Conservation (phyloP, 768 basidiomycete genomes). For the Sarcodon aspratus region DNA sequence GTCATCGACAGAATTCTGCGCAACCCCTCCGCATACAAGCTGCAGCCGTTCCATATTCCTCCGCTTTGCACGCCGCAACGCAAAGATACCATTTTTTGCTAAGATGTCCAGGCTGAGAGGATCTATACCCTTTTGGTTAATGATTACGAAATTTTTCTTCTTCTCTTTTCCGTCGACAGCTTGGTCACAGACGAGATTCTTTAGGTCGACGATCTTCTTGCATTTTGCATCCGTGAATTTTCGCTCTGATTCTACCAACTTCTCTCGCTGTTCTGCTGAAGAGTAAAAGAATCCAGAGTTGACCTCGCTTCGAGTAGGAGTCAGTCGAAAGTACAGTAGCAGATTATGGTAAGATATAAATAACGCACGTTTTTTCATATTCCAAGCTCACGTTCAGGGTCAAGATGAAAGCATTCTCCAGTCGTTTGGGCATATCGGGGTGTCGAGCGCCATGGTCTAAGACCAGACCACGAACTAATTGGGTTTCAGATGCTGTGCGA, state of each 20-base stretch:
- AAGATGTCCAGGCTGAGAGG: slow-evolving; percentile 92
- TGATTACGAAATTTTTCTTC: slow-evolving; percentile 80
- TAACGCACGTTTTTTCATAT: slow-evolving; percentile 95
- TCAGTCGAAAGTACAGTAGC: slow-evolving; percentile 6
- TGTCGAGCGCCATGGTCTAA: slow-evolving; percentile 96
- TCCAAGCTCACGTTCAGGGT: slow-evolving; percentile 96
- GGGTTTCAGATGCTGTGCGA: slow-evolving; percentile 93
- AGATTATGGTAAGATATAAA: not conserved
- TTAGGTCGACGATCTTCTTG: slow-evolving; percentile 92
- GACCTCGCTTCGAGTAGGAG: slow-evolving; percentile 61
- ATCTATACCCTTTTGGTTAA: slow-evolving; percentile 99
- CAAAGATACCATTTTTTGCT: slow-evolving; percentile 93
- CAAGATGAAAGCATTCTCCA: slow-evolving; percentile 92
- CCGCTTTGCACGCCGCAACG: slow-evolving; percentile 89
- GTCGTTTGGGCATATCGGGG: slow-evolving; percentile 98
- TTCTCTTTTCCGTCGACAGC: slow-evolving; percentile 75
- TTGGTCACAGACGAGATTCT: slow-evolving; percentile 93
- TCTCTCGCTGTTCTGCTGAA: slow-evolving; percentile 95
- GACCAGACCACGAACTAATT: slow-evolving; percentile 89
- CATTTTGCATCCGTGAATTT: slow-evolving; percentile 90
- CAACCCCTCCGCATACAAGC: slow-evolving; percentile 86
- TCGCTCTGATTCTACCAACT: slow-evolving; percentile 95
- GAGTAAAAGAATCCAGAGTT: slow-evolving; percentile 99
- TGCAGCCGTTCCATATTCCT: slow-evolving; percentile 98
- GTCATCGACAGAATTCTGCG: slow-evolving; percentile 98